A percentile compares a stretch with the other conserved stretches of the same genome.
Evolutionary conservation across 164 flowering plant species (phyloP).

Genomic region (Dillenia turbinata): DNA sequence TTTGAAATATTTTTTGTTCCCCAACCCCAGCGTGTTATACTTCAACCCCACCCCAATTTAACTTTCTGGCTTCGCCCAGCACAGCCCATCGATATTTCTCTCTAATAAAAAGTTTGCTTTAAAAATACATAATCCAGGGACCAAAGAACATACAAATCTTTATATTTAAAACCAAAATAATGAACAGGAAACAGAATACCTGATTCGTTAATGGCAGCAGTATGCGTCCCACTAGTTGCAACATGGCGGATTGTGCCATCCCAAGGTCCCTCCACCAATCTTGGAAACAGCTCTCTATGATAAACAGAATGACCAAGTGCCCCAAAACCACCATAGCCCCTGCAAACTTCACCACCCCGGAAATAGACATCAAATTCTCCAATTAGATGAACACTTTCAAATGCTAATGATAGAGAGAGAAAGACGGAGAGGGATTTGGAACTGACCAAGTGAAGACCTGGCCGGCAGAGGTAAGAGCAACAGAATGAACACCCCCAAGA

Average conservation of each 20-base stretch:
- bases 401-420: neutral
- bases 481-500: slow-evolving; percentile 86
- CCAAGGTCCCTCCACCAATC: slow-evolving; percentile 72
- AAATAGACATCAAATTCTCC: neutral
- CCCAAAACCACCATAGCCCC: slow-evolving; percentile 99
- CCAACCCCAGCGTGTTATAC: too few species aligned
- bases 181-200: slow-evolving; percentile 31
- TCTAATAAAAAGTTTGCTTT: neutral
- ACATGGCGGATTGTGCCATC: slow-evolving; percentile 50
- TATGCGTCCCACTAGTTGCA: slow-evolving; percentile 89
- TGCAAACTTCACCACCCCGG: slow-evolving; percentile 56
- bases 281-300: slow-evolving; percentile 70
- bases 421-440: too few species aligned
- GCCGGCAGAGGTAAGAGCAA: slow-evolving; percentile 53
- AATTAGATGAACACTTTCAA: slow-evolving; percentile 1
- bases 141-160: neutral
- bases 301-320: slow-evolving; percentile 94
- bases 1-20: too few species aligned
- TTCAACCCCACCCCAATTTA: too few species aligned
- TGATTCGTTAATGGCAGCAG: slow-evolving; percentile 75
- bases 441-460: slow-evolving; percentile 86
- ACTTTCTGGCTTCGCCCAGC: too few species aligned
- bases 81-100: neutral
- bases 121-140: neutral
- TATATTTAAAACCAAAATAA: neutral